Percentiles rank a stretch among this genome's conserved stretches.
Conservation (phyloP, 2,329 filamentous ascomycete species). For the Colletotrichum lini region DNA sequence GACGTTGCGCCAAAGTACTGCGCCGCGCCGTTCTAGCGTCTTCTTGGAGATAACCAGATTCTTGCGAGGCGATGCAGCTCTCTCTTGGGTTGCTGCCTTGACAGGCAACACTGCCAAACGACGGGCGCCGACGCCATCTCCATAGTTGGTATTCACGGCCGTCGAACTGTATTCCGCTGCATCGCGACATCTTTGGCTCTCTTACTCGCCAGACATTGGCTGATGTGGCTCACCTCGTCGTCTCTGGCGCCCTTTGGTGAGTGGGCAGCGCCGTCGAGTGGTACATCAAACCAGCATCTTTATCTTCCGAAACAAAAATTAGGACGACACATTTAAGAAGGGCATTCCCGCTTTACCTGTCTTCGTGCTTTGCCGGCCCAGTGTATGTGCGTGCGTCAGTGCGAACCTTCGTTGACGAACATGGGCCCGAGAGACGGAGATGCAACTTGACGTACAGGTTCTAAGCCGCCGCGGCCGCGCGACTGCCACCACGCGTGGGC, state of each 20-base stretch:
- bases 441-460: neutral
- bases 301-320: slow-evolving; percentile 30
- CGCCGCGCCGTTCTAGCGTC: neutral
- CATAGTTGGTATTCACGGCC: neutral
- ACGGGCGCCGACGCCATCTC: neutral
- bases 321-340: slow-evolving; percentile 6
- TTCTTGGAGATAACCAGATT: neutral
- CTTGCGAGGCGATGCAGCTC: neutral
- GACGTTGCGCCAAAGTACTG: neutral
- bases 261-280: neutral
- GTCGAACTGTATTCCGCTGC: neutral
- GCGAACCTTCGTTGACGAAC: neutral
- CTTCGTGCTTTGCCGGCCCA: neutral
- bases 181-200: neutral
- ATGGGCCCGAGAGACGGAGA: too few species aligned
- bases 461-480: too few species aligned
- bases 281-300: neutral
- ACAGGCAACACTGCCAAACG: neutral
- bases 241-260: neutral
- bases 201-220: neutral
- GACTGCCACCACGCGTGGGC: neutral
- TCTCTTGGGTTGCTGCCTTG: neutral
- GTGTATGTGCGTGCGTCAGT: neutral
- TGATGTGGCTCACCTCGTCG: neutral
- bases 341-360: neutral